Percentiles rank a stretch among this genome's conserved stretches.
These are phyloP conservation scores for Marasmius oreades DNA, from an alignment of 1,284 basidiomycete species.

Conservation along the genomic window DNA sequence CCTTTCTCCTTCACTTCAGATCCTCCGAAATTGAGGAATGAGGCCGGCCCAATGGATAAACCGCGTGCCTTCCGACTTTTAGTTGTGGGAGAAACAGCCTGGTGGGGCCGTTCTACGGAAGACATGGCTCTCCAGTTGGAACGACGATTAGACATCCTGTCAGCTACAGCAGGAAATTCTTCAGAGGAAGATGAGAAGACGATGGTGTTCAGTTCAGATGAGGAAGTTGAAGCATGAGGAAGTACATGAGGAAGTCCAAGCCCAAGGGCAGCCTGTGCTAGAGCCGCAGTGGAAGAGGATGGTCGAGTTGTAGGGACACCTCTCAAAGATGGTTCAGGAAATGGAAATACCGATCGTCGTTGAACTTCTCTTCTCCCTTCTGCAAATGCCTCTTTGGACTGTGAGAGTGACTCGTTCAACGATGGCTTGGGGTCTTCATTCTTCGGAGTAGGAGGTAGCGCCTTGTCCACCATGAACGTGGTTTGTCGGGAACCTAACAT, in stretches of 20 bases:
- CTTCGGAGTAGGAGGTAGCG: slow-evolving; percentile 62
- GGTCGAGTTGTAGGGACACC: slow-evolving; percentile 17
- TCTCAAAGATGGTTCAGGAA: slow-evolving; percentile 6
- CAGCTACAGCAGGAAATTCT: slow-evolving; percentile 13
- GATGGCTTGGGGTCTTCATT: slow-evolving; percentile 19
- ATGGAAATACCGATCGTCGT: slow-evolving; percentile 10
- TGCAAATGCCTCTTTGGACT: slow-evolving; percentile 9
- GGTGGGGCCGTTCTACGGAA: background rate
- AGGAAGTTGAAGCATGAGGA: slow-evolving; percentile 40
- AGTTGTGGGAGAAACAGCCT: background rate
- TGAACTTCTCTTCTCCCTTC: slow-evolving; percentile 8
- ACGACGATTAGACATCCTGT: background rate
- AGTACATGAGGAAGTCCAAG: slow-evolving; percentile 53
- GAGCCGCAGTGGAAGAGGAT: slow-evolving; percentile 37
- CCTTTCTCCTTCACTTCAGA: slow-evolving; percentile 41
- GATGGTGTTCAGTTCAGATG: slow-evolving; percentile 39
- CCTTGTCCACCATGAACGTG: slow-evolving; percentile 51
- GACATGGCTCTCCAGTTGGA: slow-evolving; percentile 8
- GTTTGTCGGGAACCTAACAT: slow-evolving; percentile 16
- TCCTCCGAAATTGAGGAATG: slow-evolving; percentile 36
- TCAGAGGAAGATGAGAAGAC: slow-evolving; percentile 28
- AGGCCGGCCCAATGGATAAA: slow-evolving; percentile 38
- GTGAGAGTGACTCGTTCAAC: slow-evolving; percentile 13
- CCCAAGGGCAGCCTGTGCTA: slow-evolving; percentile 57
- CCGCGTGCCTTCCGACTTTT: slow-evolving; percentile 26